Conservation (phyloP, 306 rosid species). For the Vicia villosa region DNA sequence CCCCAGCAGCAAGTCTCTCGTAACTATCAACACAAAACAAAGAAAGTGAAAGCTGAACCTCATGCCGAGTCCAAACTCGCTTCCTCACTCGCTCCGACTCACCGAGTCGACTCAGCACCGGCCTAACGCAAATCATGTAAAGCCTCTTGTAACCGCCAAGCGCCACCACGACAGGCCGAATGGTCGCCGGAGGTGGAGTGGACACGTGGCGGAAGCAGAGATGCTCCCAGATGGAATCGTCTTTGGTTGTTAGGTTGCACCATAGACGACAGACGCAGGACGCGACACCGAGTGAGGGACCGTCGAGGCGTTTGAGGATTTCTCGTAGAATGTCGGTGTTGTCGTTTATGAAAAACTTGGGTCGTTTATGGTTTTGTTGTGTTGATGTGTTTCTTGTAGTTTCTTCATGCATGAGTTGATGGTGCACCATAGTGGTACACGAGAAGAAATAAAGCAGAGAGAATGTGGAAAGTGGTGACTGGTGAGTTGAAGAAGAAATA, state of each 20-base stretch:
- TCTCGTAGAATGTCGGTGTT: slow-evolving; percentile 82
- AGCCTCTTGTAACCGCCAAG: slow-evolving; percentile 91
- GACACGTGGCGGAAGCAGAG: slow-evolving; percentile 83
- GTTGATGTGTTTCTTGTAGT: slow-evolving; percentile 38
- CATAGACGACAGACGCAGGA: slow-evolving; percentile 92
- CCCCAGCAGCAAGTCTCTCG: slow-evolving; percentile 40
- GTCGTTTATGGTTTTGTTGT: slow-evolving; percentile 42
- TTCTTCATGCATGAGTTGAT: slow-evolving; percentile 23
- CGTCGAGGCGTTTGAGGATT: slow-evolving; percentile 87
- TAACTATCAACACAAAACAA: slow-evolving; percentile 69
- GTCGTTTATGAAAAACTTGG: slow-evolving; percentile 80
- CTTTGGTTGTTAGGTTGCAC: slow-evolving; percentile 65
- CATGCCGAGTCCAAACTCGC: slow-evolving; percentile 70
- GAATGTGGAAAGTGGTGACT: neutral
- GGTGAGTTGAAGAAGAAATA: slow-evolving; percentile 17
- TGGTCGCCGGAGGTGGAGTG: slow-evolving; percentile 51
- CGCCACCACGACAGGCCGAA: slow-evolving; percentile 64
- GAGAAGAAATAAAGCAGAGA: slow-evolving; percentile 21
- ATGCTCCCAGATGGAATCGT: slow-evolving; percentile 93
- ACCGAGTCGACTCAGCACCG: slow-evolving; percentile 79
- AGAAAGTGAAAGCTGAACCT: slow-evolving; percentile 84
- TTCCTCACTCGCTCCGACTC: slow-evolving; percentile 53
- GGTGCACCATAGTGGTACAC: slow-evolving; percentile 32
- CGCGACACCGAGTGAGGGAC: slow-evolving; percentile 78
- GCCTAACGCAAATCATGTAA: slow-evolving; percentile 79